phyloP scores from a whole-genome alignment of 768 basidiomycete species.

The Candolleomyces efflorescens region DNA sequence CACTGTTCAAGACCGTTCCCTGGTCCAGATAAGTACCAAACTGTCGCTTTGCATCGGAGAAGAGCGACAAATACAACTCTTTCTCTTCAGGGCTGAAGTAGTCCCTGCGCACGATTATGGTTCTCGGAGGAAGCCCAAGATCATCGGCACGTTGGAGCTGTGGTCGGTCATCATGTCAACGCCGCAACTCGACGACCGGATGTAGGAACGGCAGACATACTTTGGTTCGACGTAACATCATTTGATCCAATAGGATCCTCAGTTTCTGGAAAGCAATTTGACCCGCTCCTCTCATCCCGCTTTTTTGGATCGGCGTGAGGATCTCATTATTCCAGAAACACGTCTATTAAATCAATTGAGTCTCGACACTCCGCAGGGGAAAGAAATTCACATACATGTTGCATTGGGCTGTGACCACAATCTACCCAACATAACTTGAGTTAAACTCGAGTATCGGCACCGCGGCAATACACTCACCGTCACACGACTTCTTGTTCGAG shows the following conservation, averaged over 20 bases:
- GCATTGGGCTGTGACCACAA: slow-evolving; percentile 83
- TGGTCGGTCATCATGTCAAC: not conserved
- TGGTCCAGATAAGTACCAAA: slow-evolving; percentile 88
- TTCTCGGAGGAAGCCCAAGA: slow-evolving; percentile 90
- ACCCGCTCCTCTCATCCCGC: slow-evolving; percentile 80
- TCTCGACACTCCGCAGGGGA: slow-evolving; percentile 5
- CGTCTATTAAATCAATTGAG: slow-evolving; percentile 41
- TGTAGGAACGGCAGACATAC: slow-evolving; percentile 25
- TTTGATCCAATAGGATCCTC: slow-evolving; percentile 80
- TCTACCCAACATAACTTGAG: slow-evolving; percentile 34
- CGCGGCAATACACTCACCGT: slow-evolving; percentile 45
- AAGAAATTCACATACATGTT: slow-evolving; percentile 42
- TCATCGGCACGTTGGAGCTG: slow-evolving; percentile 95
- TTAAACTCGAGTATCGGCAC: not conserved
- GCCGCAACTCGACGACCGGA: not conserved
- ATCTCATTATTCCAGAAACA: slow-evolving; percentile 99
- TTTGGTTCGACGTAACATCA: slow-evolving; percentile 95
- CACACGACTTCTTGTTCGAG: slow-evolving; percentile 75
- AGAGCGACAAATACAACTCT: slow-evolving; percentile 87
- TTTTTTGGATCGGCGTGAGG: slow-evolving; percentile 90
- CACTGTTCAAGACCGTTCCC: slow-evolving; percentile 91
- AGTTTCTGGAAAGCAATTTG: slow-evolving; percentile 87
- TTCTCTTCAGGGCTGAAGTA: slow-evolving; percentile 97
- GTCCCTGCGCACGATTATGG: slow-evolving; percentile 82
- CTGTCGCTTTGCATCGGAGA: slow-evolving; percentile 88